These are phyloP conservation scores for Suillus spraguei DNA, from an alignment of 768 basidiomycete species.

Conservation along the genomic window DNA sequence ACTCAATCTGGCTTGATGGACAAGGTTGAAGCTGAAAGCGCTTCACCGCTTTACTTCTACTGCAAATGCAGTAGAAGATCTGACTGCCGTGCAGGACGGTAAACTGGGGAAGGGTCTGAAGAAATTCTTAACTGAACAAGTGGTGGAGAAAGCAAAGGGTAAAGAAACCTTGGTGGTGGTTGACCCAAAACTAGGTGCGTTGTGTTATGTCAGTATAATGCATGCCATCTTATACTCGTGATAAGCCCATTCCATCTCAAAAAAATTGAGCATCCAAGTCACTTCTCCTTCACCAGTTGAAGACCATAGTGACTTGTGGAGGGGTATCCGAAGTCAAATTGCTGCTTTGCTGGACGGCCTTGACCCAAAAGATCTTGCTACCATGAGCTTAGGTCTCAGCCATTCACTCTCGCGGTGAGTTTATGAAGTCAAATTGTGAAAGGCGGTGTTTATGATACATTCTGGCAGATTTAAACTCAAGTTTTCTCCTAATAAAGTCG, in stretches of 20 bases:
- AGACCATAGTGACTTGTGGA: constrained; percentile 82
- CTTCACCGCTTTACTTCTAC: constrained; percentile 97
- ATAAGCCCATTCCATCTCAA: constrained; percentile 82
- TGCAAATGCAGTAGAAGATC: constrained; percentile 95
- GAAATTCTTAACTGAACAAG: constrained; percentile 87
- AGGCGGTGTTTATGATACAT: constrained; percentile 12
- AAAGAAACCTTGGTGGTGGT: constrained; percentile 85
- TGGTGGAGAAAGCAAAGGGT: constrained; percentile 87
- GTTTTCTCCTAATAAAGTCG: constrained; percentile 99
- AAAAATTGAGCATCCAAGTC: constrained; percentile 93
- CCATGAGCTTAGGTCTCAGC: constrained; percentile 96
- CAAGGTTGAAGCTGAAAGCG: constrained; percentile 90
- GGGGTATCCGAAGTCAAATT: constrained; percentile 92
- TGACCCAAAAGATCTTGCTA: constrained; percentile 92
- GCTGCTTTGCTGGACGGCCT: constrained; percentile 85
- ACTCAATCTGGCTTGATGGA: constrained; percentile 11
- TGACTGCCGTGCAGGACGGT: constrained; percentile 89
- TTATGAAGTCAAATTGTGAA: constrained; percentile 2
- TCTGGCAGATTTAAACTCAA: constrained; percentile 90
- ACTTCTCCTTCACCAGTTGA: constrained; percentile 50
- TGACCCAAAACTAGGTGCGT: constrained; percentile 88
- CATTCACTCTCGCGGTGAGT: constrained; percentile 92
- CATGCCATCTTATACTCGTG: constrained; percentile 13
- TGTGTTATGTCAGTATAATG: constrained; percentile 5
- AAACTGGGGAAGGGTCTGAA: constrained; percentile 93